Evolutionary conservation across 1,139 yeast species (phyloP), one percentile per base, ranked within the genome.

Genomic region (Yamadazyma conglobata): DNA sequence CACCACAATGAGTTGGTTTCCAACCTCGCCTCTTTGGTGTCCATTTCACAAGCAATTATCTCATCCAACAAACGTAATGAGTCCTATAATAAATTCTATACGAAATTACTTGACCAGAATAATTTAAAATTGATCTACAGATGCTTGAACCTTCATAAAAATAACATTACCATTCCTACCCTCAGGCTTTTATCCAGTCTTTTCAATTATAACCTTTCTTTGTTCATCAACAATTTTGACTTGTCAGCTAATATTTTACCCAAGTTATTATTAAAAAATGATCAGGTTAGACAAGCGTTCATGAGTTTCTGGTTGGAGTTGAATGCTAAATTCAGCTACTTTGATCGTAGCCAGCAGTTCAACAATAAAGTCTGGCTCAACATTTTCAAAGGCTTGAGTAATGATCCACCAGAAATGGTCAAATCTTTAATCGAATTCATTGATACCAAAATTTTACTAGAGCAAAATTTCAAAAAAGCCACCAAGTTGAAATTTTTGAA

Each of bases 401-500:
- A 73, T 25, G 88, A 81, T 45, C 65, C 79, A 6, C 50, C 57
- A 4, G 68, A 64, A 6, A 40, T 70, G 1, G 56, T 79, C 16
- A 39, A 42, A 1, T 43, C 49, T 16, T 61, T 80, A 0, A 37
- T 87, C 3, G 50, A 56, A 0, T 67, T 77, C 19, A 57, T 87
- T 33, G 73, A 66, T 10, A 47, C 59, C 1, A 60, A 63, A 19
- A 68, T 89, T 2, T 50, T 87, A 23, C 53, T 58, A 19, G 96
- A 89, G 44, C 50, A 64, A 1, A 64, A 73, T 10, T 82, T 79
- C 48, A 74, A 77, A 41, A 80, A 79, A 46, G 64, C 80, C 35
- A 73, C 88, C 1, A 89, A 88, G 51, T 73, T 87, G 43, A 77
- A 77, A 41, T 71, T 88, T 12, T 73, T 89, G 47, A 87, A 85